phyloP scores from a whole-genome alignment of 768 basidiomycete species.

The Myochromella boudieri region DNA sequence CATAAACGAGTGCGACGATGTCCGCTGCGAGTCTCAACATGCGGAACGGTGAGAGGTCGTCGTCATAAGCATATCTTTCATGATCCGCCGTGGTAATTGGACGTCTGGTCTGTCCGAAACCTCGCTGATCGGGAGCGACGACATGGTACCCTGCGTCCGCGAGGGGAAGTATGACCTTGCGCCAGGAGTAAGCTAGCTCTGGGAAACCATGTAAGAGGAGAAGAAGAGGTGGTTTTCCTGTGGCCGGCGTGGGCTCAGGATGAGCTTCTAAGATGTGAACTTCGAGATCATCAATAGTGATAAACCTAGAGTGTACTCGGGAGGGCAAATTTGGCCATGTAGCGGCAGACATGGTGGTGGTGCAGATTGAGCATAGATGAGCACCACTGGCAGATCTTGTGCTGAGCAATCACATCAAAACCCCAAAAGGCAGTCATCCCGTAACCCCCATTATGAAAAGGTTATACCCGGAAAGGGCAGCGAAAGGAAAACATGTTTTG shows the following conservation, averaged over 20 bases:
- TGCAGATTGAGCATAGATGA: no score
- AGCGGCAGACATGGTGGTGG: constrained; percentile 2
- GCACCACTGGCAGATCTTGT: no score
- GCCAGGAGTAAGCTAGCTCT: constrained; percentile 66
- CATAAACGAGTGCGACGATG: constrained; percentile 47
- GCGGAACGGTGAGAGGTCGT: constrained; percentile 50
- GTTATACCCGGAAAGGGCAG: no score
- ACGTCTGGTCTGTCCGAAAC: constrained; percentile 44
- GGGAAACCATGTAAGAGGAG: constrained; percentile 68
- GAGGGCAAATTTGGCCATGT: constrained; percentile 23
- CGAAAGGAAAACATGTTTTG: no score
- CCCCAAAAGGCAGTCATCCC: no score
- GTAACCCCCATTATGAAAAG: no score
- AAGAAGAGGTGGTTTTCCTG: constrained; percentile 40
- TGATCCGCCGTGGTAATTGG: constrained; percentile 4
- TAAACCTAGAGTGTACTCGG: constrained; percentile 35
- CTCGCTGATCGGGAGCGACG: constrained; percentile 63
- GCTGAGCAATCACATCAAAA: no score
- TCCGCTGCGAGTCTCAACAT: constrained; percentile 53
- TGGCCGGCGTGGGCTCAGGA: constrained; percentile 19
- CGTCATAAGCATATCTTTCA: constrained; percentile 37
- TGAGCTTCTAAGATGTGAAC: constrained; percentile 52
- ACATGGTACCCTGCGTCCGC: constrained; percentile 54
- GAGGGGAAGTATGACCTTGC: constrained; percentile 54
- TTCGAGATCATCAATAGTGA: constrained; percentile 47